Base-by-base conservation (phyloP, 2,329 filamentous ascomycete genomes). In the Acephala macrosclerotiorum region DNA sequence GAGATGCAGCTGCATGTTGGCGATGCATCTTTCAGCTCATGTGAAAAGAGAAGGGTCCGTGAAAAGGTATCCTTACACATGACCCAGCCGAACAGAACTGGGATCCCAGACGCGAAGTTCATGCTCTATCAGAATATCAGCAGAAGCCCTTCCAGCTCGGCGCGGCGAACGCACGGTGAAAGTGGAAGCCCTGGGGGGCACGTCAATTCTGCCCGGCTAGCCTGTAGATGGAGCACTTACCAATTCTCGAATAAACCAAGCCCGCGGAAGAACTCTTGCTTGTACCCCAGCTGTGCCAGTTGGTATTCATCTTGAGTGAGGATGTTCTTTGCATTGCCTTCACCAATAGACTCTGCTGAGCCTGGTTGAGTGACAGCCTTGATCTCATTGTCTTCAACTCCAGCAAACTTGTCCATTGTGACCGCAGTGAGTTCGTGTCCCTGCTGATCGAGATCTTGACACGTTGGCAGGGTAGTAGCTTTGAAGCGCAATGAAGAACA, bases 31-130 rank as follows among this genome's bases (percentile, higher is more conserved):
- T 18, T 16, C 2, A 6, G 40, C 40, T 33, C 29, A 16, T 6
- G 16, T 16, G 3, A 18, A 42, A 16, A 42, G 14, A 6, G 6
- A 42, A 16, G 18, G 8, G 20, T 20, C 20, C 3, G 7, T n/a
- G 20, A 25, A 20, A 11, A 33, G 25, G 25, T 14, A 53, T 53
- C 25, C 49, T 53, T 53, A 53, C 78, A 53, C 78, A 80, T 79
- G 20, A 77, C 72, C 63, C 69, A 80, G 11, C 77, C 77, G 45
- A 80, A 80, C 0, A 80, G 70, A 3, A 80, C 77, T 8, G 78
- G 77, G 20, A 80, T 78, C n/a, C 78, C 78, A 29, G 69, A 73
- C 33, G 77, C 73, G 63, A 79, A 77, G 67, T 80, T 80, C 77
- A 80, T 80, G 2, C 72, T 69, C 56, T 70, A 51, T 61, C 8